Base-by-base conservation (phyloP, 2,329 filamentous ascomycete species). In the Capronia epimyces region DNA sequence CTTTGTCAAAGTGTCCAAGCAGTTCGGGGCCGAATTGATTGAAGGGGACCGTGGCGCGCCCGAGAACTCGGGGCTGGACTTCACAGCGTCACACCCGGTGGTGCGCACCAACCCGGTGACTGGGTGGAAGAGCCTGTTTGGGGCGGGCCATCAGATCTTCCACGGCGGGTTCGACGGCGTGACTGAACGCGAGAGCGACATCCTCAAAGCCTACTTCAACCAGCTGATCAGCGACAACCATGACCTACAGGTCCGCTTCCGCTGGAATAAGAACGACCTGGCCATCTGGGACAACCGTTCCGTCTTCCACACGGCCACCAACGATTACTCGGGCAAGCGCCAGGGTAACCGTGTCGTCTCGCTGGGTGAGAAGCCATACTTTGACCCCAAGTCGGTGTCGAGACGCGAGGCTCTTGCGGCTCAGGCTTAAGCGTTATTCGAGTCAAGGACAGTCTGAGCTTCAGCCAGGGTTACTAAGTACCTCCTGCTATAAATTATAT, bases 31-130 rank as follows among this genome's bases (percentile, higher is more conserved):
- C 21, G 53, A 64, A 13, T 52, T 71, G 6, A 64, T 63, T 37
- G 56, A 56, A 2, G 63, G 58, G 1, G 60, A 62, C 2, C 61
- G 65, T 6, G 81, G 81, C 1, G 76, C 76, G 1, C 79, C 79
- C 1, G 68, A 80, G 50, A 84, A 84, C 58, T 67, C 77, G 16
- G 80, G 80, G 36, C 66, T 67, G 2, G 70, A 72, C 20, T 69
- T 83, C 29, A 65, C 63, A 34, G 73, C 79, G 0, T 67, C 67
- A 3, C 71, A 74, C 56, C 79, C 79, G 0, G 72, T 82, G 0
- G 70, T 82, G 3, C 73, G 80, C 12, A 83, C 80, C 2, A 82
- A 84, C 57, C 80, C 81, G 0, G 79, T 83, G 1, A 83, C 80
- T 0, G 80, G 80, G 0, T 83, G 81, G 80, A 82, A 81, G 66